phyloP scores from a whole-genome alignment of 2,329 filamentous ascomycete species.

The Ilyonectria robusta region DNA sequence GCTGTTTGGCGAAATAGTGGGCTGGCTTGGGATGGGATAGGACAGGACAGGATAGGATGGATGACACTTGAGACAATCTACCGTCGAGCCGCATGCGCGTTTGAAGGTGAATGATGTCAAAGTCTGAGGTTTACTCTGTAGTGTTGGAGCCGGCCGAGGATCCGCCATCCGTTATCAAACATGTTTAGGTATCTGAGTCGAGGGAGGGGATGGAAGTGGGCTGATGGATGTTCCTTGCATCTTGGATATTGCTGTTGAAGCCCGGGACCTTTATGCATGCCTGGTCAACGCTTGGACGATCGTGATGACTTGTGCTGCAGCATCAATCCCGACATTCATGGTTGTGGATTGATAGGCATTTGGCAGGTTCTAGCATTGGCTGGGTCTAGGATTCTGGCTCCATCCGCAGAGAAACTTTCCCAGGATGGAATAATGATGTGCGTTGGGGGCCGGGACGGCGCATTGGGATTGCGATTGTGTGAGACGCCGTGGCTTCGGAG shows the following conservation, averaged over 20 bases:
- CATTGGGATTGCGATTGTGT: constrained; percentile 1
- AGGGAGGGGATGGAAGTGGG: not conserved
- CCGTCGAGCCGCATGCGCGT: not conserved
- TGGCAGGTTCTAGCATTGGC: not conserved
- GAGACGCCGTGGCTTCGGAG: constrained; percentile 9
- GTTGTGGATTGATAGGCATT: not conserved
- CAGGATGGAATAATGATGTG: not conserved
- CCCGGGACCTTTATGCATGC: not conserved
- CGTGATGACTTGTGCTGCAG: not conserved
- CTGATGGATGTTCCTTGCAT: not conserved
- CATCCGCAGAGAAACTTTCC: not conserved
- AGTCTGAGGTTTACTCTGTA: not conserved
- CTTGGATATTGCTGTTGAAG: not conserved
- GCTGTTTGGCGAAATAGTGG: not conserved
- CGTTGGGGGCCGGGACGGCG: not conserved
- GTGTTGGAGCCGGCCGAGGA: not conserved
- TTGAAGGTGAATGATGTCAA: not conserved
- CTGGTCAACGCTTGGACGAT: not conserved
- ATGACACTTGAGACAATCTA: constrained; percentile 13
- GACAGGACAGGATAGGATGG: not conserved
- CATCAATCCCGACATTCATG: not conserved
- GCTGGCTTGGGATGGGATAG: constrained; percentile 17
- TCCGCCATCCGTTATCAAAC: constrained; percentile 5
- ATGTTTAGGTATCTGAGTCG: not conserved
- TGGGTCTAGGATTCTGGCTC: not conserved